Conservation (phyloP, 495 filamentous ascomycete species). For the Talaromyces stipitatus region DNA sequence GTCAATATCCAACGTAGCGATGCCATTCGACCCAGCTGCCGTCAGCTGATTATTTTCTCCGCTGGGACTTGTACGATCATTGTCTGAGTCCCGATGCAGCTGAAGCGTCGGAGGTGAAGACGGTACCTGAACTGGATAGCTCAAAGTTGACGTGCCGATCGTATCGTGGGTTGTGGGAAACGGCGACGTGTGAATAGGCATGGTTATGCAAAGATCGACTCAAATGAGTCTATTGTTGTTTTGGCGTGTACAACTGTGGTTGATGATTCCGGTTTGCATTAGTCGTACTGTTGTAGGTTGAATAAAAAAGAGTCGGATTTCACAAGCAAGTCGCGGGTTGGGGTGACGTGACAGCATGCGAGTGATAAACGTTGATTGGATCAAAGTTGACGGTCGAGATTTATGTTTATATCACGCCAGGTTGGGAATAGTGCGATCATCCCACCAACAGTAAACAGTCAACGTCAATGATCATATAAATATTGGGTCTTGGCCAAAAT, state of each 20-base stretch:
- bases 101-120: slow-evolving; percentile 5
- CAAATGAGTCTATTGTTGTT: neutral
- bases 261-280: slow-evolving; percentile 14
- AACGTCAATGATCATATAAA: neutral
- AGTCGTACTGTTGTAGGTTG: slow-evolving; percentile 22
- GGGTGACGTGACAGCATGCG: neutral
- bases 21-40: slow-evolving; percentile 18
- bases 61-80: neutral
- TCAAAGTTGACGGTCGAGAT: neutral
- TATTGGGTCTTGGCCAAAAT: too few species aligned
- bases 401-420: slow-evolving; percentile 22
- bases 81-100: neutral
- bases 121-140: slow-evolving; percentile 17
- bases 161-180: slow-evolving; percentile 40
- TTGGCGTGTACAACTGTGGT: neutral
- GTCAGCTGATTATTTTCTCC: neutral
- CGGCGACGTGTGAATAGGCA: slow-evolving; percentile 23
- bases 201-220: neutral
- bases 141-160: slow-evolving; percentile 36
- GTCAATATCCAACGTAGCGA: slow-evolving; percentile 26
- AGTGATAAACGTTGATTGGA: neutral
- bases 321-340: neutral
- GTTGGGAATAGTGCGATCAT: slow-evolving; percentile 14
- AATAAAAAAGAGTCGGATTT: neutral
- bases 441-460: neutral